These are phyloP conservation scores for Starmerella geochares DNA, from an alignment of 805 yeast genomes.

Conservation along the genomic window DNA sequence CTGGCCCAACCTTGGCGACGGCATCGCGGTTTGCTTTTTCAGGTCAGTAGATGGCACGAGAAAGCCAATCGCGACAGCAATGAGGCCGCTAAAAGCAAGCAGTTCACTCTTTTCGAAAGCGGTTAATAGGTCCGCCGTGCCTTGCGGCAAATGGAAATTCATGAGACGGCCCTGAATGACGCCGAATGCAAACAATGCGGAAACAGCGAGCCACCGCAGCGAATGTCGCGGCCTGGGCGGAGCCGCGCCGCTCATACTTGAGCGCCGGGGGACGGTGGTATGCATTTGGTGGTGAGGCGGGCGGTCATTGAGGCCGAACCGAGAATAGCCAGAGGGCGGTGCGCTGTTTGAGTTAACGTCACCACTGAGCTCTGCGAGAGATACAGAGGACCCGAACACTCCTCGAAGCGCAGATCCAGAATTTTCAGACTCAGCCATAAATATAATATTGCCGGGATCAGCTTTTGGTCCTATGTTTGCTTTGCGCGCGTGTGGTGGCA, in stretches of 20 bases:
- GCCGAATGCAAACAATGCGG: constrained; percentile 14
- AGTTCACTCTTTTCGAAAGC: neutral
- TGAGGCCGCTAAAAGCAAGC: neutral
- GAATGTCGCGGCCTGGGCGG: neutral
- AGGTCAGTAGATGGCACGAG: constrained; percentile 2
- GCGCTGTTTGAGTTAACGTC: constrained; percentile 18
- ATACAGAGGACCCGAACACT: constrained; percentile 34
- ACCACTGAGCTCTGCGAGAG: constrained; percentile 33
- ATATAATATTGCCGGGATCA: neutral
- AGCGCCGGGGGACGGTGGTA: constrained; percentile 14
- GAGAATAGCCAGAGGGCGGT: constrained; percentile 20
- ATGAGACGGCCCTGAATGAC: constrained; percentile 17
- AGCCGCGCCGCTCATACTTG: constrained; percentile 6
- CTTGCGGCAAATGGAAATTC: constrained; percentile 18
- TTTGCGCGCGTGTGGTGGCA: neutral
- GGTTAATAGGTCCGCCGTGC: constrained; percentile 1
- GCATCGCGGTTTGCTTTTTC: neutral
- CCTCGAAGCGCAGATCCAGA: constrained; percentile 28
- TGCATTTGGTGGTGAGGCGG: constrained; percentile 25
- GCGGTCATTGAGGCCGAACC: constrained; percentile 24
- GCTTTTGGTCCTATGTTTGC: no score
- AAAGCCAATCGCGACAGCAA: neutral
- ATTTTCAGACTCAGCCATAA: neutral
- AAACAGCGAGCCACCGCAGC: constrained; percentile 2
- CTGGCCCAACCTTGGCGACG: constrained; percentile 2